A percentile compares a stretch with the other conserved stretches of the same genome.
phyloP scores from a whole-genome alignment of 306 rosid species.

The Vicia faba region DNA sequence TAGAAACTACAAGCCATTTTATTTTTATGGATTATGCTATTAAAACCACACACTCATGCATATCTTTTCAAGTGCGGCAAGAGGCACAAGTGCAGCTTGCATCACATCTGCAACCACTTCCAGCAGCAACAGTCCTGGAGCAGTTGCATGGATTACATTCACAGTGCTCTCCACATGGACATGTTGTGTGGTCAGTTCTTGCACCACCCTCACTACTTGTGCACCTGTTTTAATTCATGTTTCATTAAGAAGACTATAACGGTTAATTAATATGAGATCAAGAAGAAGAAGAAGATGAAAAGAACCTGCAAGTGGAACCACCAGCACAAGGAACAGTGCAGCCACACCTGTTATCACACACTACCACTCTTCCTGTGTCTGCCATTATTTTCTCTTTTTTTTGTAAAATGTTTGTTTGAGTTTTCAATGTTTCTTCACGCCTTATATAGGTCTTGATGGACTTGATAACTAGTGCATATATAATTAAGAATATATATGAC shows the following conservation, averaged over 20 bases:
- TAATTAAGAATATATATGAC: neutral
- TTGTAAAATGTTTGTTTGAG: neutral
- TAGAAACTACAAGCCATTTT: neutral
- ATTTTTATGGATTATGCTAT: neutral
- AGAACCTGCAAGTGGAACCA: conserved; percentile 49
- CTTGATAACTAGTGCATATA: neutral
- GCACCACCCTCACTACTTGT: conserved; percentile 24
- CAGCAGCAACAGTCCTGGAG: conserved; percentile 39
- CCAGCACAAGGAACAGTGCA: conserved; percentile 51
- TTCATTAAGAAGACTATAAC: neutral
- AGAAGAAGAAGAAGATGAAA: neutral
- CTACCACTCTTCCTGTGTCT: conserved; percentile 3
- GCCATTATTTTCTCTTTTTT: conserved; percentile 27
- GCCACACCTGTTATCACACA: conserved; percentile 45
- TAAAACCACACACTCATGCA: neutral
- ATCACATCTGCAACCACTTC: conserved; percentile 63
- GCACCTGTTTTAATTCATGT: conserved; percentile 26
- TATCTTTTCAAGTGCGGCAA: conserved; percentile 40
- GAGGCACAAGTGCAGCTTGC: conserved; percentile 52
- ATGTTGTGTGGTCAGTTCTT: conserved; percentile 40
- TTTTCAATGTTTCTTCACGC: neutral
- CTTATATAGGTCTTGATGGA: neutral
- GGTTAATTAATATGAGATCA: neutral
- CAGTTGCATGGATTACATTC: conserved; percentile 82
- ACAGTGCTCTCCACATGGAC: conserved; percentile 84